These are phyloP conservation scores for Boletus speciosus DNA, from an alignment of 768 basidiomycete genomes.

Conservation along the genomic window DNA sequence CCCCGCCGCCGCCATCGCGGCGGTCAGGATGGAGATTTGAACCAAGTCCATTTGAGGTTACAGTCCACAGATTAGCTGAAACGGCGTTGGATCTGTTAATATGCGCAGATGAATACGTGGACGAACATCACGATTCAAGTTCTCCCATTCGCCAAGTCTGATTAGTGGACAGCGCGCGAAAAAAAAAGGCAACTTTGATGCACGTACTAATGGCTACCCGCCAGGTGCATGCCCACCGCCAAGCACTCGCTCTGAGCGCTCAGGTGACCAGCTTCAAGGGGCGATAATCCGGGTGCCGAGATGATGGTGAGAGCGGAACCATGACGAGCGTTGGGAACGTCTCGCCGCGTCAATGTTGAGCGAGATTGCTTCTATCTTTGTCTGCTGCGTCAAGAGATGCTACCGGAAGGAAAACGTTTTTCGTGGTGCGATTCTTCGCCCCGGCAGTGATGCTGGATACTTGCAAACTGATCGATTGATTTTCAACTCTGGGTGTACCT, in stretches of 20 bases:
- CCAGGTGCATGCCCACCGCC: too few relatives aligned
- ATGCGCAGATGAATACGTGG: background rate
- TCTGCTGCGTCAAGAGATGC: conserved; percentile 1
- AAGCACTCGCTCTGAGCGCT: background rate
- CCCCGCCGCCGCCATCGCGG: conserved; percentile 27
- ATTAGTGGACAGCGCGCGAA: background rate
- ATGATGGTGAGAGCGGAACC: conserved; percentile 14
- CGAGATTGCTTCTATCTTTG: conserved; percentile 13
- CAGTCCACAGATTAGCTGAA: conserved; percentile 15
- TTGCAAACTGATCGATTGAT: conserved; percentile 14
- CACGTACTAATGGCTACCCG: too few relatives aligned
- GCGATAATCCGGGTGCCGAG: conserved; percentile 7
- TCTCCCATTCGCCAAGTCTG: background rate
- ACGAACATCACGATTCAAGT: background rate
- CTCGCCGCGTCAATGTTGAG: conserved; percentile 11
- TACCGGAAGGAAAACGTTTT: conserved; percentile 6
- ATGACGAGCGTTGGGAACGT: conserved; percentile 5
- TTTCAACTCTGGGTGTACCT: conserved; percentile 14
- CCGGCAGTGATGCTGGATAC: too few relatives aligned
- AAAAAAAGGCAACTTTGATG: conserved; percentile 6
- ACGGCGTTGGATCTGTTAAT: conserved; percentile 14
- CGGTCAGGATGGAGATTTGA: conserved; percentile 22
- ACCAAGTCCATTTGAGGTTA: conserved; percentile 5
- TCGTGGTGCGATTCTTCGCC: background rate
- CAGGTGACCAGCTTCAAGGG: background rate